phyloP scores from a whole-genome alignment of 2,329 filamentous ascomycete genomes.

The Clonostachys sp. region DNA sequence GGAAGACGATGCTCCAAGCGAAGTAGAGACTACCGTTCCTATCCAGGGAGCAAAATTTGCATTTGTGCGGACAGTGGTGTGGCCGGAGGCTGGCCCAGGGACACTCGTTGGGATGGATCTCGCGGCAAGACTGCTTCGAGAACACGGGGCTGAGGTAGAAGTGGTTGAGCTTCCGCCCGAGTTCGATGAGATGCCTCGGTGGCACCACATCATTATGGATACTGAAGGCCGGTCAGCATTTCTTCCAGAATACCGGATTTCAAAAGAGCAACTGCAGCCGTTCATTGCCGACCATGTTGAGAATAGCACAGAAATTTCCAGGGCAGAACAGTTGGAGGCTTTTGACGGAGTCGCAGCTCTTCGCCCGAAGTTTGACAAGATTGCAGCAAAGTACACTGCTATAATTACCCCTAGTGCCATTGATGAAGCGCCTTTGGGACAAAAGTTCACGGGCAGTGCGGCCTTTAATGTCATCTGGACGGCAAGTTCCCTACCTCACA shows the following conservation, averaged over 20 bases:
- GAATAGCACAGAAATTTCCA: constrained; percentile 26
- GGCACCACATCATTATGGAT: constrained; percentile 44
- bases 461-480: constrained; percentile 37
- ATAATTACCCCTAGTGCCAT: constrained; percentile 51
- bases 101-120: constrained; percentile 34
- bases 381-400: constrained; percentile 41
- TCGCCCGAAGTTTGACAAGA: constrained; percentile 43
- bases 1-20: constrained; percentile 22
- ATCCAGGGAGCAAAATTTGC: constrained; percentile 48
- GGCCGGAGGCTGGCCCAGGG: constrained; percentile 37
- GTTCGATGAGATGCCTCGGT: constrained; percentile 41
- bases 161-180: constrained; percentile 47
- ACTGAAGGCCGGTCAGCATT: constrained; percentile 50
- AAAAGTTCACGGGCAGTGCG: constrained; percentile 43
- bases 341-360: constrained; percentile 45
- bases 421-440: constrained; percentile 51
- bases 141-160: constrained; percentile 47
- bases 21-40: constrained; percentile 6
- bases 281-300: constrained; percentile 32
- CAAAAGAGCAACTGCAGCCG: constrained; percentile 39
- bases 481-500: constrained; percentile 18
- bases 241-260: constrained; percentile 43
- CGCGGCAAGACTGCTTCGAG: constrained; percentile 29
- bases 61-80: constrained; percentile 47
- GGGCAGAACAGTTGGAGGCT: constrained; percentile 22